phyloP scores from a whole-genome alignment of 768 basidiomycete genomes.

The Hypholoma sublateritium region DNA sequence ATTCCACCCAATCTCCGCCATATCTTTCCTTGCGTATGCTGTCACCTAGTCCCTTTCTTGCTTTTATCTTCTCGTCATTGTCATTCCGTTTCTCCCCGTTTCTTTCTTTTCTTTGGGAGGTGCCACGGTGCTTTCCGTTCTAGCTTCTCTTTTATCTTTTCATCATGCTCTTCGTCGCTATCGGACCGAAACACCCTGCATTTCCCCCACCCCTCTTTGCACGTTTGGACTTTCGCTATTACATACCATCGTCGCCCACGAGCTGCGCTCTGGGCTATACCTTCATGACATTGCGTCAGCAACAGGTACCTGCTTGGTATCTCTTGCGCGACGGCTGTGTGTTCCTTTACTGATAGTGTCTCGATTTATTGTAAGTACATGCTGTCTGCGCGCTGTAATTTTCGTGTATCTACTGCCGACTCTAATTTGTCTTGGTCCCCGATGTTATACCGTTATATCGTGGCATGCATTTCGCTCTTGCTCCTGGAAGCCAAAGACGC shows the following conservation, averaged over 20 bases:
- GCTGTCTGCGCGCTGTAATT: constrained; percentile 1
- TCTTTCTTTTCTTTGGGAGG: neutral
- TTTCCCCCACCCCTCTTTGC: neutral
- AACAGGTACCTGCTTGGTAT: neutral
- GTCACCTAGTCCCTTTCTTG: no score
- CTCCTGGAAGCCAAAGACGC: no score
- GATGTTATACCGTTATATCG: neutral
- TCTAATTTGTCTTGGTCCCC: neutral
- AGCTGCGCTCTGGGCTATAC: constrained; percentile 2
- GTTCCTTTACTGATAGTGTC: neutral
- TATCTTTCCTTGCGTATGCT: no score
- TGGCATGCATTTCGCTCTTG: no score
- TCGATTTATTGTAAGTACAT: constrained; percentile 4
- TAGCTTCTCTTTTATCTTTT: neutral
- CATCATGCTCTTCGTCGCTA: neutral
- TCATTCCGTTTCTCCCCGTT: neutral
- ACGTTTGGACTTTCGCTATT: neutral
- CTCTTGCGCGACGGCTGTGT: neutral
- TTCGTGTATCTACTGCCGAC: neutral
- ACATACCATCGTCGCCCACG: neutral
- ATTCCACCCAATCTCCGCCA: no score
- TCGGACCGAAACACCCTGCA: neutral
- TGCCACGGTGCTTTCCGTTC: neutral
- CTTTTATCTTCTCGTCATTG: neutral
- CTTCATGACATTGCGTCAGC: neutral